Conservation (phyloP, 148 eudicot species). For the Rhododendron henanense region DNA sequence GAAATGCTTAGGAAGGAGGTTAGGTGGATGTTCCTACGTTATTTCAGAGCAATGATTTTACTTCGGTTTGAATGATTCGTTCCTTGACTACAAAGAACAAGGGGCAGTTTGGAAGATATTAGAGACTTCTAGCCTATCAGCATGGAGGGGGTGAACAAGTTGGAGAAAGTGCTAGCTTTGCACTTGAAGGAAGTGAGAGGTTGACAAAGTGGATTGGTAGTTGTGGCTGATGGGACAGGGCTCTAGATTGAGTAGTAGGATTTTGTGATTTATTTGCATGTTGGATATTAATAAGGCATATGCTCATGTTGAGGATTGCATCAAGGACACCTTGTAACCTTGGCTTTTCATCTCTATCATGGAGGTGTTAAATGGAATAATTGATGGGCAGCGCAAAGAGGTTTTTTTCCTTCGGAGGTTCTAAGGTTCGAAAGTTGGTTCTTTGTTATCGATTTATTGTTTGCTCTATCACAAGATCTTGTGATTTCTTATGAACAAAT, state of each 20-base stretch:
- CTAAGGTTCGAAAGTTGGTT: background rate
- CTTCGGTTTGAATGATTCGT: background rate
- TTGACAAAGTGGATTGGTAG: background rate
- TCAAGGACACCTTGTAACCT: background rate
- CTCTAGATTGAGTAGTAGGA: background rate
- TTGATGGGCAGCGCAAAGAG: background rate
- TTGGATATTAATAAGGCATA: background rate
- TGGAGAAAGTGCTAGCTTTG: background rate
- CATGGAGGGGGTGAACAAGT: background rate
- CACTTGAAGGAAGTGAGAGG: background rate
- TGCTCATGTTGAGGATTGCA: background rate
- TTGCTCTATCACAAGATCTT: background rate
- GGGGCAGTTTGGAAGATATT: background rate
- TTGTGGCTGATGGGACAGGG: background rate
- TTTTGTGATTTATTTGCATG: background rate
- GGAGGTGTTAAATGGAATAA: background rate
- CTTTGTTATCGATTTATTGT: background rate
- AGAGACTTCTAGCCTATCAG: background rate
- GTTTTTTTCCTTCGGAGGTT: background rate
- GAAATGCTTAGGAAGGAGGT: background rate
- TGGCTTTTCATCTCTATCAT: background rate
- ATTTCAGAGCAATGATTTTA: background rate
- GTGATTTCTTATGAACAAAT: background rate
- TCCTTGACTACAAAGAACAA: background rate
- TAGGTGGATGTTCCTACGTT: background rate